Conservation (phyloP, 257 asterid genomes). For the Solanum okadae region DNA sequence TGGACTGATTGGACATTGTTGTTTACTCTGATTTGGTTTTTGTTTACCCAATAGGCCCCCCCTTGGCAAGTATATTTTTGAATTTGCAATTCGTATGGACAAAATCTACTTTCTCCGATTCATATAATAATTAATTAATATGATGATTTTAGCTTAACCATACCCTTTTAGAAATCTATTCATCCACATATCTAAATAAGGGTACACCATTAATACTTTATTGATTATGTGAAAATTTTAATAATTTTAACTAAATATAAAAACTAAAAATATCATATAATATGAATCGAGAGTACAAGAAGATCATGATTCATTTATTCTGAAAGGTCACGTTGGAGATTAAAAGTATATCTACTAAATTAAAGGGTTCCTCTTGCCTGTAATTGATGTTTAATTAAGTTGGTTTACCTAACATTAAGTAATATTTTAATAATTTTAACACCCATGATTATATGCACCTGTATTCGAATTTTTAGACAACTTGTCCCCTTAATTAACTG, state of each 20-base stretch:
- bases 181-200: background rate
- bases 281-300: background rate
- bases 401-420: conserved; percentile 21
- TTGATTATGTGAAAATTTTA: background rate
- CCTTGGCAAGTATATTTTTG: background rate
- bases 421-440: background rate
- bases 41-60: background rate
- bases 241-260: background rate
- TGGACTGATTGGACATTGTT: background rate
- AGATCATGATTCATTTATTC: background rate
- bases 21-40: background rate
- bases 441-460: conserved; percentile 4
- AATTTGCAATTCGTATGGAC: background rate
- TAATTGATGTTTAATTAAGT: conserved; percentile 10
- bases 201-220: background rate
- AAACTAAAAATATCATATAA: background rate
- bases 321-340: conserved; percentile 10
- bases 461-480: conserved; percentile 19
- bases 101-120: background rate
- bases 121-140: background rate
- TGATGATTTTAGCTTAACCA: background rate
- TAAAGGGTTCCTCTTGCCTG: conserved; percentile 6
- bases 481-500: conserved; percentile 23
- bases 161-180: background rate
- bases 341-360: background rate